Percentiles rank a stretch among this genome's conserved stretches.
These are phyloP conservation scores for Tetrapyrgos nigripes DNA, from an alignment of 1,284 basidiomycete species.

Conservation along the genomic window DNA sequence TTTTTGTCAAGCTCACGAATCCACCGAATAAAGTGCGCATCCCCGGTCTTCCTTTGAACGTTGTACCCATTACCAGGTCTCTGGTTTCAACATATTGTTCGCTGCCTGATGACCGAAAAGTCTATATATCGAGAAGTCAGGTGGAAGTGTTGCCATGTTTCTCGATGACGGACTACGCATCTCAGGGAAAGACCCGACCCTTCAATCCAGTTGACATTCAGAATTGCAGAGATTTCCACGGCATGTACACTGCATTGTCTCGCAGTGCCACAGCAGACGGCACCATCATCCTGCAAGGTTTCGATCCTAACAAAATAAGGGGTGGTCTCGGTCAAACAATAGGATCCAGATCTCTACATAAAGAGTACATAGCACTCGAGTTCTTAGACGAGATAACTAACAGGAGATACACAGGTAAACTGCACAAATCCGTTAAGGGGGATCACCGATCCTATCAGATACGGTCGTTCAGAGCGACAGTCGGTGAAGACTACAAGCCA, in stretches of 20 bases:
- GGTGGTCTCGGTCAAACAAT: constrained; percentile 23
- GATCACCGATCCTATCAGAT: constrained; percentile 22
- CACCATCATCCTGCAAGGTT: constrained; percentile 39
- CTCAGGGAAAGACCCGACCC: constrained; percentile 43
- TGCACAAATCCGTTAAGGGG: constrained; percentile 26
- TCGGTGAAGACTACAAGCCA: constrained; percentile 21
- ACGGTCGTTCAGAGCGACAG: constrained; percentile 16
- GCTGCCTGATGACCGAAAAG: constrained; percentile 30
- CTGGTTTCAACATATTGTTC: constrained; percentile 22
- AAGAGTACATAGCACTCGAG: constrained; percentile 38
- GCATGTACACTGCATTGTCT: constrained; percentile 44
- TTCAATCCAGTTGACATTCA: constrained; percentile 40
- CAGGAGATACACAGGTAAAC: constrained; percentile 24
- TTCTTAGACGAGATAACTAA: constrained; percentile 39
- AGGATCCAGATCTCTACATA: too few relatives aligned
- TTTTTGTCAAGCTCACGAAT: constrained; percentile 43
- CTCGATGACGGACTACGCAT: constrained; percentile 48
- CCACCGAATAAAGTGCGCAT: constrained; percentile 36
- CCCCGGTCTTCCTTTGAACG: too few relatives aligned
- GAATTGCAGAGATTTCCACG: constrained; percentile 34
- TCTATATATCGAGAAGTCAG: constrained; percentile 34
- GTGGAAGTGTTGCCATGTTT: constrained; percentile 44
- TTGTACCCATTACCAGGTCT: constrained; percentile 34
- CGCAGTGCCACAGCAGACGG: constrained; percentile 32
- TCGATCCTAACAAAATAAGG: constrained; percentile 28